Evolutionary conservation across 495 filamentous ascomycete genomes (phyloP).

Genomic region (Parachaetomium inaequale): DNA sequence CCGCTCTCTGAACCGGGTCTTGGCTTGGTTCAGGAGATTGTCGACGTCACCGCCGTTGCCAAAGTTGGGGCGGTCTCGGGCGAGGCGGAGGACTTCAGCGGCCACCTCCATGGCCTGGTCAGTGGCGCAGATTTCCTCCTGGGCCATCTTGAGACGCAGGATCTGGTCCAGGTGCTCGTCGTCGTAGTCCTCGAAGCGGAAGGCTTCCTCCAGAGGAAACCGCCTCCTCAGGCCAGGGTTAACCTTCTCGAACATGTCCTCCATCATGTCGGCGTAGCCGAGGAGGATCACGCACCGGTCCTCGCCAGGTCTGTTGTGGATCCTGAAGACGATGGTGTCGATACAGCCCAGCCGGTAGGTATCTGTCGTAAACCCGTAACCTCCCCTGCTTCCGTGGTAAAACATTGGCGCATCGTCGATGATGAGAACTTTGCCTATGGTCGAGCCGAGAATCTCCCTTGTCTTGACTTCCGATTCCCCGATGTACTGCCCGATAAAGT

Average conservation of each 20-base stretch:
- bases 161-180: constrained; percentile 53
- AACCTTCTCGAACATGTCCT: constrained; percentile 67
- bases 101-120: constrained; percentile 43
- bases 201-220: constrained; percentile 60
- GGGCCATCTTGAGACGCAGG: constrained; percentile 50
- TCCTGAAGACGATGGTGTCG: constrained; percentile 69
- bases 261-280: constrained; percentile 68
- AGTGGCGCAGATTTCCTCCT: constrained; percentile 41
- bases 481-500: constrained; percentile 60
- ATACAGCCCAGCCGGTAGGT: constrained; percentile 56
- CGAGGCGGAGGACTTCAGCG: constrained; percentile 42
- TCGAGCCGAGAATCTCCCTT: constrained; percentile 59
- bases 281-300: constrained; percentile 70
- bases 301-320: constrained; percentile 66
- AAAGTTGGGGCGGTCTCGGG: constrained; percentile 51
- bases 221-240: constrained; percentile 68
- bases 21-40: constrained; percentile 56
- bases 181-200: constrained; percentile 64
- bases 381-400: not conserved
- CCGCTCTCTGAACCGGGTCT: constrained; percentile 51
- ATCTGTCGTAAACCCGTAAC: constrained; percentile 32
- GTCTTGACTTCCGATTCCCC: constrained; percentile 65
- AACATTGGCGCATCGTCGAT: constrained; percentile 67
- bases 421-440: constrained; percentile 65
- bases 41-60: constrained; percentile 61